Evolutionary conservation across 2,329 filamentous ascomycete genomes (phyloP), one percentile per base, ranked within the genome.

Genomic region (Ophiostoma ulmi): DNA sequence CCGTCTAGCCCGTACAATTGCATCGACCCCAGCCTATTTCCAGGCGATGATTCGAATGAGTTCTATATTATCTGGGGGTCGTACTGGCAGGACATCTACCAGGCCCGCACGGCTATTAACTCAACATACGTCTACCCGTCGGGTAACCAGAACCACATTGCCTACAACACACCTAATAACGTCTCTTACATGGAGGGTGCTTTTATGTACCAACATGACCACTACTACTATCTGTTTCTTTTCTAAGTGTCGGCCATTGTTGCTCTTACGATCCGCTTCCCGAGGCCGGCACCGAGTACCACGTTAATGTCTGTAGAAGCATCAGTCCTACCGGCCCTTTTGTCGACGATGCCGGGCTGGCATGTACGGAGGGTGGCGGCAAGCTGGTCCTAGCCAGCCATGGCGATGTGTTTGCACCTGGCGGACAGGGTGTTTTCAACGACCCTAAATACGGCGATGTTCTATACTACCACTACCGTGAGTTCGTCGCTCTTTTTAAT

Each of bases 181-280:
- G 69, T 69, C 22, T 39, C 14, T 36, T 82, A 87, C 0, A 79
- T 84, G 52, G 89, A 91, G 78, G 88, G 82, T 0, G 72, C 83
- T 1, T 88, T 82, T 73, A 81, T 90, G 75, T 86, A 85, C 74
- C 81, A 86, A 74, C 80, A 86, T 69, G 82, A 80, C 14, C 80
- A 78, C 26, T 88, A 85, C 75, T 90, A 88, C 76, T 91, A 90
- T 75, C 80, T 91, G 13, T 90, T 91, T 77, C 89, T 84, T 90
- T 91, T 77, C 89, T 84, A 77, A 87, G 84, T 8, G 88, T 86
- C 73, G 84, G 88, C 73, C 77, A 76, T 0, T 73, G 72, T 61
- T 73, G 72, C 69, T 63, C 58, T 8, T 73, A 72, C 48, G 69
- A 65, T 35, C 52, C 72, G 5, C 48, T 38, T 10, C 70, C 70